Conservation (phyloP, 2,329 filamentous ascomycete species). For the Emydomyces testavorans region DNA sequence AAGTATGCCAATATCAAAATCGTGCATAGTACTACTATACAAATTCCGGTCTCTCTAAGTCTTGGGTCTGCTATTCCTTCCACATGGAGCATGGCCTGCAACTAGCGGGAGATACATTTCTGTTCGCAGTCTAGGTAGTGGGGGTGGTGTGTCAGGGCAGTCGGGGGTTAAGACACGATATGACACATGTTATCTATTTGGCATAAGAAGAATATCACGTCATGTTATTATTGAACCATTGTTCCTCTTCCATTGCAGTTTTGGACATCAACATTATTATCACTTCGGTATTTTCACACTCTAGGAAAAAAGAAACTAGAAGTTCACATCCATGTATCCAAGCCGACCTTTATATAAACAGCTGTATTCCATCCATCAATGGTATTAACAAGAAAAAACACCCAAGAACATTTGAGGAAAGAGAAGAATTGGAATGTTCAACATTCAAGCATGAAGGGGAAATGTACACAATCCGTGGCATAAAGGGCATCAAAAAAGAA, state of each 20-base stretch:
- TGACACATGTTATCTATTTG: neutral
- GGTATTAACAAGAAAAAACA: constrained; percentile 10
- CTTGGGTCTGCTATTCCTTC: constrained; percentile 31
- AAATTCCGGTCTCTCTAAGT: constrained; percentile 30
- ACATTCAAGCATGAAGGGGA: constrained; percentile 8
- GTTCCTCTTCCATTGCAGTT: neutral
- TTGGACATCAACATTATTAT: constrained; percentile 2
- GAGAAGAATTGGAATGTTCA: constrained; percentile 9
- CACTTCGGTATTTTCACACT: constrained; percentile 8
- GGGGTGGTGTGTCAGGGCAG: neutral
- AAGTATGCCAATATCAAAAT: constrained; percentile 33
- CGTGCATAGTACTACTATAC: constrained; percentile 19
- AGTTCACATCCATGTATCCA: neutral
- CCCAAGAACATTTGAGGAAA: constrained; percentile 1
- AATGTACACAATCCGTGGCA: constrained; percentile 4
- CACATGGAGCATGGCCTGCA: constrained; percentile 33
- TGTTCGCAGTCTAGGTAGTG: neutral
- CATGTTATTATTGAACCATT: neutral
- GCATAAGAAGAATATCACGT: neutral
- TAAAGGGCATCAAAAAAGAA: neutral
- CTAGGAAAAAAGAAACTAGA: neutral
- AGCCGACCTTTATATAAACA: constrained; percentile 2
- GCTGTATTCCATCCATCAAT: constrained; percentile 7
- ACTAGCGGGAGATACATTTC: constrained; percentile 35
- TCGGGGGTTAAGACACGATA: neutral